Percentiles rank a stretch among this genome's conserved stretches.
These are phyloP conservation scores for Arthrobotrys iridis DNA, from an alignment of 2,329 filamentous ascomycete species.

Conservation along the genomic window DNA sequence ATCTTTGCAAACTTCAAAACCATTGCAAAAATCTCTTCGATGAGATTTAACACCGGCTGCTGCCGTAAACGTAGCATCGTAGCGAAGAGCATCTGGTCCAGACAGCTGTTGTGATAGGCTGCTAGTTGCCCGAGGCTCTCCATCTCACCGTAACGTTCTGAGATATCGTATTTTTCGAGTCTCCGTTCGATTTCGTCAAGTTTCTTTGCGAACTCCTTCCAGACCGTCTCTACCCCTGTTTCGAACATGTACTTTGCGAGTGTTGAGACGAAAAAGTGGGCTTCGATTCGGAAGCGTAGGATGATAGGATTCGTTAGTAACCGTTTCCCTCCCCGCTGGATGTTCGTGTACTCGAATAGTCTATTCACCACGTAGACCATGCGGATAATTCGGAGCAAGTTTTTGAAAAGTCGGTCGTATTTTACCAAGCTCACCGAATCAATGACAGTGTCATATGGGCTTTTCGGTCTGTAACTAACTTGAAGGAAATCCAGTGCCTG, in stretches of 20 bases:
- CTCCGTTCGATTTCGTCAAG: conserved; percentile 69
- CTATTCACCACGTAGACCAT: conserved; percentile 79
- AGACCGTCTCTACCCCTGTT: conserved; percentile 76
- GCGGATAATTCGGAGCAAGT: conserved; percentile 78
- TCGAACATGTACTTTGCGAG: conserved; percentile 83
- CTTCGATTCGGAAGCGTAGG: conserved; percentile 76
- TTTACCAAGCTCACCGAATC: conserved; percentile 75
- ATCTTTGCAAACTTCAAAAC: conserved; percentile 74
- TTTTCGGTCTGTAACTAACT: conserved; percentile 81
- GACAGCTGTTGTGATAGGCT: conserved; percentile 73
- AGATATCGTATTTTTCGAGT: conserved; percentile 52
- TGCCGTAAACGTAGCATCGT: conserved; percentile 80
- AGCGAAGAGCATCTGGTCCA: conserved; percentile 79
- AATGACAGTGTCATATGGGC: conserved; percentile 77
- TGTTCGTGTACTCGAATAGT: conserved; percentile 65
- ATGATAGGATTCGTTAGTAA: conserved; percentile 61
- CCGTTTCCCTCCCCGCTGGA: not conserved
- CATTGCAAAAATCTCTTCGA: conserved; percentile 79
- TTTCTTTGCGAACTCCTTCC: conserved; percentile 75
- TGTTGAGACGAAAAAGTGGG: conserved; percentile 79
- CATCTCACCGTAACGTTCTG: conserved; percentile 43
- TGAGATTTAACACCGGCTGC: conserved; percentile 74
- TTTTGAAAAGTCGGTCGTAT: conserved; percentile 86
- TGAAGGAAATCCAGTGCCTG: conserved; percentile 93
- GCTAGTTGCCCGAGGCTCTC: conserved; percentile 69